Evolutionary conservation across 2,329 filamentous ascomycete genomes (phyloP).

Genomic region (Trematosphaeria pertusa): DNA sequence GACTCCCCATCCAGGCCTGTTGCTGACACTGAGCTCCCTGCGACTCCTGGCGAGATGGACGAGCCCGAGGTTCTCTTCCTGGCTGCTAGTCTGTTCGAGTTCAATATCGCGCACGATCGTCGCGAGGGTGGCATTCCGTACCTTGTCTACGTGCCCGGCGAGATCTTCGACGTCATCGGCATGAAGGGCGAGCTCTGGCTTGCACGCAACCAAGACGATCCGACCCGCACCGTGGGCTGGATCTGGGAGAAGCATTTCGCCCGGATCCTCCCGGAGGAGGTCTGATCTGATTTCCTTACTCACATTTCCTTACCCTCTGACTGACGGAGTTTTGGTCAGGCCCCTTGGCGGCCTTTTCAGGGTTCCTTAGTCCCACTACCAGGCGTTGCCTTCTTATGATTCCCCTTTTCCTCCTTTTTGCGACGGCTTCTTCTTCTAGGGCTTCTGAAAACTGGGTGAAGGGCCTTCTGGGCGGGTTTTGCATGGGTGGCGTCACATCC

Average conservation of each 20-base stretch:
- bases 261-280: constrained; percentile 47
- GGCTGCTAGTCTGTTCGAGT: constrained; percentile 93
- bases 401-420: constrained; percentile 12
- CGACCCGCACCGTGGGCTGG: constrained; percentile 82
- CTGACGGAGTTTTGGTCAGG: no score
- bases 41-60: constrained; percentile 54
- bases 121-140: constrained; percentile 96
- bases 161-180: constrained; percentile 76
- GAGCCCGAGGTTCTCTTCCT: constrained; percentile 83
- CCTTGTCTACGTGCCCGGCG: constrained; percentile 91
- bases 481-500: not conserved
- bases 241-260: constrained; percentile 98
- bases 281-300: constrained; percentile 12
- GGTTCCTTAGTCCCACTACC: no score
- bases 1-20: constrained; percentile 54
- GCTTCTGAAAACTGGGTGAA: not conserved
- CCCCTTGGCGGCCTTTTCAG: no score
- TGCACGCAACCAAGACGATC: constrained; percentile 95
- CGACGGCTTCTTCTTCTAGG: constrained; percentile 22
- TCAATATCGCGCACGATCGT: constrained; percentile 92
- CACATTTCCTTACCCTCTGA: not conserved
- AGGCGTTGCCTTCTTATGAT: constrained; percentile 3
- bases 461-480: not conserved
- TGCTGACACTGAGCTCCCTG: constrained; percentile 30
- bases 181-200: constrained; percentile 98